Conservation (phyloP, 208 protist genomes). For the Sergeia podlipaevii region DNA sequence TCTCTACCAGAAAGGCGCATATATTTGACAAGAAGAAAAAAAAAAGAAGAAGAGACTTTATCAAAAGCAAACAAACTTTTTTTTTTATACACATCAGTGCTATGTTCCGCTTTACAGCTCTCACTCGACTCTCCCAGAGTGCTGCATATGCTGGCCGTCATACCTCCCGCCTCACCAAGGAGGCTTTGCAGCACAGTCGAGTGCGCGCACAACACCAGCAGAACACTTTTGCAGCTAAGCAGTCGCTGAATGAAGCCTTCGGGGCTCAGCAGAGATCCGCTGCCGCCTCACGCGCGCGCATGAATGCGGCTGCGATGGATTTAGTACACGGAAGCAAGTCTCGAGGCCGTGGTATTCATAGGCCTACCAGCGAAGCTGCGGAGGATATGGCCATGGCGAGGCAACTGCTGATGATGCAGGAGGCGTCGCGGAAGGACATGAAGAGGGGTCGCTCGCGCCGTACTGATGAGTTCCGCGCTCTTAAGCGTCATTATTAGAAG, state of each 20-base stretch:
- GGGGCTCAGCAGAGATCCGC: conserved; percentile 22
- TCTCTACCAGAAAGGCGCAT: not conserved
- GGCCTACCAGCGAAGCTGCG: conserved; percentile 14
- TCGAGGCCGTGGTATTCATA: not conserved
- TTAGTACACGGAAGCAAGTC: conserved; percentile 31
- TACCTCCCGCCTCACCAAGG: conserved; percentile 34
- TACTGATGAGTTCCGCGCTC: conserved; percentile 32
- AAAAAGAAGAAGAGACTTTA: conserved; percentile 2
- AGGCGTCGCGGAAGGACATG: conserved; percentile 40
- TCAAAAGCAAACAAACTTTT: conserved; percentile 2
- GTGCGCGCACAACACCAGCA: conserved; percentile 41
- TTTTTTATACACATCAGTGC: conserved; percentile 9
- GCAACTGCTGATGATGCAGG: conserved; percentile 50
- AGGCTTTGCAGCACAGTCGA: conserved; percentile 36
- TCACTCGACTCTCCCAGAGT: not conserved
- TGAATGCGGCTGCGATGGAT: conserved; percentile 25
- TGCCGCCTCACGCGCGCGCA: conserved; percentile 17
- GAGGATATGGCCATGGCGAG: conserved; percentile 46
- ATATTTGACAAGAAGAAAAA: not conserved
- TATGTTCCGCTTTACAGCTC: conserved; percentile 4
- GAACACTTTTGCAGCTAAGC: conserved; percentile 26
- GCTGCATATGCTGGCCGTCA: conserved; percentile 15
- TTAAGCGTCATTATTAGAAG: conserved; percentile 38
- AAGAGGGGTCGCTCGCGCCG: conserved; percentile 31
- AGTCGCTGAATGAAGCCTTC: conserved; percentile 42